phyloP scores from a whole-genome alignment of 1,284 basidiomycete genomes.

The Sanghuangporus baumii region DNA sequence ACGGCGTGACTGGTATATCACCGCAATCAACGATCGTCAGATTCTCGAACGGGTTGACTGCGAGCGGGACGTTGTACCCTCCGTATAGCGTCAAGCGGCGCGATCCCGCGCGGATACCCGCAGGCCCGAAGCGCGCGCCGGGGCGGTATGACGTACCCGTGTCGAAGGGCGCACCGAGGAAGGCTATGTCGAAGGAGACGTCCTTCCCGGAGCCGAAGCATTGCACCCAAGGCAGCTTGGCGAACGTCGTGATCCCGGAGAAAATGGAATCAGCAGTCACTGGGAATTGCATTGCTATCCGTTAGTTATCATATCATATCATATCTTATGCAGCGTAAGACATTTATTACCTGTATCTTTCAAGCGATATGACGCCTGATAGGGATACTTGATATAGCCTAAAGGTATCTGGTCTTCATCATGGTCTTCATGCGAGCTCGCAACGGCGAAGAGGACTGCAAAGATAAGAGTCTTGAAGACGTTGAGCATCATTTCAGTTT shows the following conservation, averaged over 20 bases:
- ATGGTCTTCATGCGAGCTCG: slow-evolving; percentile 35
- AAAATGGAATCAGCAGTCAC: slow-evolving; percentile 68
- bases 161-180: slow-evolving; percentile 77
- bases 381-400: slow-evolving; percentile 58
- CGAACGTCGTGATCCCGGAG: slow-evolving; percentile 71
- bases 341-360: slow-evolving; percentile 46
- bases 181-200: slow-evolving; percentile 64
- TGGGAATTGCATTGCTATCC: slow-evolving; percentile 20
- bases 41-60: slow-evolving; percentile 63
- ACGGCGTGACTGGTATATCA: slow-evolving; percentile 54
- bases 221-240: slow-evolving; percentile 68
- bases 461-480: not conserved
- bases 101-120: slow-evolving; percentile 70
- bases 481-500: slow-evolving; percentile 5
- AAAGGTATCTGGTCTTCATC: slow-evolving; percentile 52
- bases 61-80: slow-evolving; percentile 69
- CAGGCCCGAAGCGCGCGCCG: slow-evolving; percentile 74
- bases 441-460: slow-evolving; percentile 20
- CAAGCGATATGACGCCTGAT: slow-evolving; percentile 47
- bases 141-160: slow-evolving; percentile 73
- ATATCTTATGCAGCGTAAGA: not conserved
- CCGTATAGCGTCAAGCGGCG: slow-evolving; percentile 68
- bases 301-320: not conserved
- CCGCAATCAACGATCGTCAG: slow-evolving; percentile 70
- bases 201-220: slow-evolving; percentile 57